Evolutionary conservation across 1,284 basidiomycete species (phyloP).

Genomic region (Heterobasidion occidentale): DNA sequence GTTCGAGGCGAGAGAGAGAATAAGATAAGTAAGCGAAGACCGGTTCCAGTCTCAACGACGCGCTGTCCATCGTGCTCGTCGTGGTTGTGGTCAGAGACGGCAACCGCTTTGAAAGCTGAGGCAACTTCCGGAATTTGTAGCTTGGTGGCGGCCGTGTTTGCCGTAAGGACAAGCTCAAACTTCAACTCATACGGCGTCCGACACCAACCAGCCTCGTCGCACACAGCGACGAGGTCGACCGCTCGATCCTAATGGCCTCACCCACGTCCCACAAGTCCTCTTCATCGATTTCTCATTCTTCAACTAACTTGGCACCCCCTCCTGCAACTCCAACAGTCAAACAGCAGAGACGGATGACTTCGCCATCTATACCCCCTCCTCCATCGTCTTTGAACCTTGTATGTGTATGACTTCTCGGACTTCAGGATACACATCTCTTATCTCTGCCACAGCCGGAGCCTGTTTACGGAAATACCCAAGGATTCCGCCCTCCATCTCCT

Average conservation of each 20-base stretch:
- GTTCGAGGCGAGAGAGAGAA: slow-evolving; percentile 46
- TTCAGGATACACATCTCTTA: not conserved
- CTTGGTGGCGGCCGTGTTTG: not conserved
- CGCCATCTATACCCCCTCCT: slow-evolving; percentile 25
- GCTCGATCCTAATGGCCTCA: slow-evolving; percentile 6
- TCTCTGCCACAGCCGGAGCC: slow-evolving; percentile 24
- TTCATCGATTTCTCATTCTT: slow-evolving; percentile 16
- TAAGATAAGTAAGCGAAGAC: slow-evolving; percentile 52
- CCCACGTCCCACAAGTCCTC: slow-evolving; percentile 19
- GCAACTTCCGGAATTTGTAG: not conserved
- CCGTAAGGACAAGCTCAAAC: not conserved
- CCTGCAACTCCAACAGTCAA: slow-evolving; percentile 12
- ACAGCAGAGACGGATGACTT: slow-evolving; percentile 25
- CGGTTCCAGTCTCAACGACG: slow-evolving; percentile 39
- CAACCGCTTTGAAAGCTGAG: not conserved
- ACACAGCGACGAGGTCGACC: slow-evolving; percentile 1
- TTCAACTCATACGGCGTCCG: not conserved
- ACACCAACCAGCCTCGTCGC: not conserved
- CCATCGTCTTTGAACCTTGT: slow-evolving; percentile 11
- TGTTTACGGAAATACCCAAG: slow-evolving; percentile 18
- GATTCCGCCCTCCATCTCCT: slow-evolving; percentile 54
- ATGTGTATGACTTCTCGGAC: not conserved
- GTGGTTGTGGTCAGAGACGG: slow-evolving; percentile 10
- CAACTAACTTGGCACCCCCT: slow-evolving; percentile 22
- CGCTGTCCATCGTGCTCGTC: slow-evolving; percentile 27